phyloP scores from a whole-genome alignment of 371 early-diverging fungal genomes.

The Lichtheimia corymbifera region DNA sequence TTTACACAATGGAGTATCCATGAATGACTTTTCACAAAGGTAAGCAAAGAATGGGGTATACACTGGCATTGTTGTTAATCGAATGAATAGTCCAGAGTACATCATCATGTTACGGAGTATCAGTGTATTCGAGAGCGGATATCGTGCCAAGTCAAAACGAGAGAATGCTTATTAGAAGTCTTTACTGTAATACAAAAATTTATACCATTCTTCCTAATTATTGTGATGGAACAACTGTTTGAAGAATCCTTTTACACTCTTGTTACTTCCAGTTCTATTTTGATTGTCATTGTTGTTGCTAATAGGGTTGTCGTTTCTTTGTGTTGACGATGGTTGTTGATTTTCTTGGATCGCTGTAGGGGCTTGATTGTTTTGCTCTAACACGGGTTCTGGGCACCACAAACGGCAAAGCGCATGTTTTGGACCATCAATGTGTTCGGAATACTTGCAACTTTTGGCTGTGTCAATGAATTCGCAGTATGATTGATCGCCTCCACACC shows the following conservation, averaged over 20 bases:
- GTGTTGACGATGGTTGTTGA: too few species aligned
- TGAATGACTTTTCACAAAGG: slow-evolving; percentile 62
- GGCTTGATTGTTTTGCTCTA: too few species aligned
- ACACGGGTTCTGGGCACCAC: slow-evolving; percentile 18
- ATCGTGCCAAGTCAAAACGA: slow-evolving; percentile 8
- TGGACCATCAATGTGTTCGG: slow-evolving; percentile 29
- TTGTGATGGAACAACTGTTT: too few species aligned
- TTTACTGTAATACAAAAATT: too few species aligned
- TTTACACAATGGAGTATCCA: slow-evolving; percentile 52
- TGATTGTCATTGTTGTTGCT: too few species aligned
- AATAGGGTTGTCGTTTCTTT: too few species aligned
- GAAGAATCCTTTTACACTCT: too few species aligned
- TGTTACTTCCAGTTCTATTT: too few species aligned
- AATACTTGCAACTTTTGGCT: slow-evolving; percentile 20
- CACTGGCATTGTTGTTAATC: not conserved
- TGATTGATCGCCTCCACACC: slow-evolving; percentile 8
- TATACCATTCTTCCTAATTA: too few species aligned
- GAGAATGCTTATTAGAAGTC: slow-evolving; percentile 46
- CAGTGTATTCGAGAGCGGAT: slow-evolving; percentile 63
- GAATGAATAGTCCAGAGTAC: slow-evolving; percentile 57
- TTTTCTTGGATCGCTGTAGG: too few species aligned
- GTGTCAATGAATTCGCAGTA: slow-evolving; percentile 19
- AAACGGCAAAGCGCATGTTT: slow-evolving; percentile 28
- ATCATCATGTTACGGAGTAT: slow-evolving; percentile 69
- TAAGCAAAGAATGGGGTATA: slow-evolving; percentile 10